A percentile compares a stretch with the other conserved stretches of the same genome.
Conservation (phyloP, 2,329 filamentous ascomycete species). For the Paecilomyces sp. region DNA sequence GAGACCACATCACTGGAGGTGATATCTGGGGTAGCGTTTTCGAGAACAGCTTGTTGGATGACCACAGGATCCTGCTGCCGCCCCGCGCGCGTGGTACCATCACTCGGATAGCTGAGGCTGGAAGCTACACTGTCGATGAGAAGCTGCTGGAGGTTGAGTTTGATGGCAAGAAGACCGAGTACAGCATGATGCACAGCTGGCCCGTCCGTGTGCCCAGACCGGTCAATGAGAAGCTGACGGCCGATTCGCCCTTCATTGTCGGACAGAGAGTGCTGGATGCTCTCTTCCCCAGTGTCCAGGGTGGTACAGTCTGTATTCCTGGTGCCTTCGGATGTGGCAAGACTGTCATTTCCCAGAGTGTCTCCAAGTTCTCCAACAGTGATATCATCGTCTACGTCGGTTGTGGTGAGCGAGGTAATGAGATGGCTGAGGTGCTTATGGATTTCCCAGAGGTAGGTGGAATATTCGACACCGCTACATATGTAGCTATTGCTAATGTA, state of each 20-base stretch:
- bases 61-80: conserved; percentile 88
- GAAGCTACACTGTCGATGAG: conserved; percentile 87
- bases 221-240: conserved; percentile 82
- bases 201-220: conserved; percentile 93
- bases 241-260: conserved; percentile 86
- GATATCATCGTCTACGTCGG: conserved; percentile 98
- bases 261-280: conserved; percentile 95
- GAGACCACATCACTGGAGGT: conserved; percentile 93
- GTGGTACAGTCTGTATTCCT: conserved; percentile 95
- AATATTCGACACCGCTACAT: neutral
- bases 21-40: conserved; percentile 93
- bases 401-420: conserved; percentile 88
- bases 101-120: conserved; percentile 81
- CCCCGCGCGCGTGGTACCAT: conserved; percentile 87
- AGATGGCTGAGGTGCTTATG: conserved; percentile 99
- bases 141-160: conserved; percentile 96
- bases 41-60: conserved; percentile 90
- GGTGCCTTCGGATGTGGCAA: conserved; percentile 98
- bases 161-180: conserved; percentile 88
- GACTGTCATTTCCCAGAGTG: conserved; percentile 96
- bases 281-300: conserved; percentile 92
- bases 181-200: conserved; percentile 98
- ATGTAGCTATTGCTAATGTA: conserved; percentile 8
- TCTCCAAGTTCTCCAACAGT: conserved; percentile 99
- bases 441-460: conserved; percentile 77